Base-by-base conservation (phyloP, 441 rosid genomes). In the Croton laevigatus region DNA sequence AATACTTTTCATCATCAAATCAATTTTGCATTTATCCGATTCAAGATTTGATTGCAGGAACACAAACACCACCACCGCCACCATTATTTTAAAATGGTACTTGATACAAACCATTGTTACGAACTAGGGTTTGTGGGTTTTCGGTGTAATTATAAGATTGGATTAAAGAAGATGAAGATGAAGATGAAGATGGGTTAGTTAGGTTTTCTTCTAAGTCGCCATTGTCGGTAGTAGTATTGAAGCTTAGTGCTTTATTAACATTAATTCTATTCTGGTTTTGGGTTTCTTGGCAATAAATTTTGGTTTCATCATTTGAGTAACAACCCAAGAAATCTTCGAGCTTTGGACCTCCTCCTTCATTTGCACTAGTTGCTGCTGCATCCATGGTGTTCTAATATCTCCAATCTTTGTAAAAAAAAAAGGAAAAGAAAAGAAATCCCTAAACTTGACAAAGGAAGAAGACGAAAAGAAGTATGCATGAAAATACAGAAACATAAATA, bases 261-360 rank as follows among this genome's bases (percentile, higher is more conserved):
- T 86, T 86, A 76, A 84, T 84, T 70, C 76, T 66, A 52, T 62
- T 40, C 27, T 60, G 62, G 59, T 42, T 74, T 61, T 68, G 83
- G 65, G 20, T 74, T 27, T 73, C 74, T 70, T 76, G 80, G 36
- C 79, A 65, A 59, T 78, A 76, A 54, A 74, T 74, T 66, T 69
- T 73, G 42, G 80, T 46, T 40, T 78, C 76, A 46, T 78, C 77
- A 54, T 76, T 78, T 48, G 88, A 77, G 74, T 79, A 85, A 71
- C 83, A 73, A 0, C 93, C 89, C 62, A 86, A 73, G 75, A 93
- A 90, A 77, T 90, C 90, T 73, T 90, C 98, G 9, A 90, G 91
- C 79, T 89, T 90, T 55, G 91, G 89, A 45, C 82, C 82, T 8
- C 84, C 88, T 60, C n/a, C n/a, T n/a, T 81, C 82, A 37, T 61